A percentile compares a stretch with the other conserved stretches of the same genome.
phyloP scores from a whole-genome alignment of 208 protist species.

The Sergeia podlipaevii region DNA sequence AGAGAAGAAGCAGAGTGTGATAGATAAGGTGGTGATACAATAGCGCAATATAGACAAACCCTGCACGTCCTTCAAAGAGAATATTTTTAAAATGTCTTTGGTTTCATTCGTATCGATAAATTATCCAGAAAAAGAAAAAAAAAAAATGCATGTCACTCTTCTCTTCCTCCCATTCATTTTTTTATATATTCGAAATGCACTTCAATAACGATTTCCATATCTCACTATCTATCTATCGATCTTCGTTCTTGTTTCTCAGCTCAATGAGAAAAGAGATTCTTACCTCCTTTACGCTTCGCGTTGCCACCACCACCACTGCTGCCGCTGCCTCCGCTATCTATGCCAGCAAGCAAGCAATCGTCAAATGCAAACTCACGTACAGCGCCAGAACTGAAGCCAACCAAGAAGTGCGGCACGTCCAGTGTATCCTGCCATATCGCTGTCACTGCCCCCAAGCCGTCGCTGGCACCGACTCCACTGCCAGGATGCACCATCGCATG shows the following conservation, averaged over 20 bases:
- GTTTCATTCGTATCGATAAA: too few relatives aligned
- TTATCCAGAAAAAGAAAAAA: conserved; percentile 3
- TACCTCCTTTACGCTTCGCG: conserved; percentile 8
- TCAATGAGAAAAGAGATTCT: not conserved
- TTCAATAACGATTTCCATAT: too few relatives aligned
- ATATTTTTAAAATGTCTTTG: too few relatives aligned
- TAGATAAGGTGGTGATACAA: too few relatives aligned
- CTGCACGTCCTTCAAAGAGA: too few relatives aligned
- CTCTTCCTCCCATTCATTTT: conserved; percentile 1
- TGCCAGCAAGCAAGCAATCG: conserved; percentile 8
- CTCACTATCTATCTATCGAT: not conserved
- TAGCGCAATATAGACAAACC: too few relatives aligned
- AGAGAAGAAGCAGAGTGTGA: not conserved
- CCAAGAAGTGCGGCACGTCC: conserved; percentile 65
- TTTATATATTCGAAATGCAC: too few relatives aligned
- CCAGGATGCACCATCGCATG: conserved; percentile 40
- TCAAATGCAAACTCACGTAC: conserved; percentile 59
- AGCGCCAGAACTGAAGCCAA: conserved; percentile 62
- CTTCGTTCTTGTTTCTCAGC: conserved; percentile 3
- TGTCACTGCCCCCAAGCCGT: conserved; percentile 47
- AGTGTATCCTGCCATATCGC: conserved; percentile 45
- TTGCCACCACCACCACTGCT: conserved; percentile 6
- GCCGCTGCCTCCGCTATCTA: conserved; percentile 7
- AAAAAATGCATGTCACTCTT: not conserved
- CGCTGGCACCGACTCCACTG: conserved; percentile 1